phyloP scores from a whole-genome alignment of 2,329 filamentous ascomycete species.

The Zarea fungicola region DNA sequence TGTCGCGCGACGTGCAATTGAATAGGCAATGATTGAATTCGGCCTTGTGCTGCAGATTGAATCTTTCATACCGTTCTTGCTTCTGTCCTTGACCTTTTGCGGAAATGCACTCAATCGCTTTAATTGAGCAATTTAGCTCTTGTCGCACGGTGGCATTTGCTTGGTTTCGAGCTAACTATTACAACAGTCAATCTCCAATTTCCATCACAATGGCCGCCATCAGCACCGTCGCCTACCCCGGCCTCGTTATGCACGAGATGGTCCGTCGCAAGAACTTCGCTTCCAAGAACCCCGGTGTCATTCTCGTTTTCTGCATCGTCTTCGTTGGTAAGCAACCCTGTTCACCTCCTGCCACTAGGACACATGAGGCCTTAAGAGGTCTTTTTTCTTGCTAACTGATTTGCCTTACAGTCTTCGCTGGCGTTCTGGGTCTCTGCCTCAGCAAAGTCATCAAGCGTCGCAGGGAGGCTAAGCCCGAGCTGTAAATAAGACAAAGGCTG shows the following conservation, averaged over 20 bases:
- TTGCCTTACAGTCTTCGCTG: slow-evolving; percentile 27
- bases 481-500: slow-evolving; percentile 17
- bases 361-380: slow-evolving; percentile 16
- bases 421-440: slow-evolving; percentile 26
- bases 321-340: slow-evolving; percentile 30
- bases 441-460: slow-evolving; percentile 28
- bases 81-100: no score
- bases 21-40: no score
- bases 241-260: slow-evolving; percentile 32
- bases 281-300: slow-evolving; percentile 32
- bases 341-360: neutral
- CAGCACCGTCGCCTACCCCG: slow-evolving; percentile 33
- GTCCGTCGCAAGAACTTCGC: slow-evolving; percentile 39
- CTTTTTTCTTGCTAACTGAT: neutral
- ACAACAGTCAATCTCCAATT: no score
- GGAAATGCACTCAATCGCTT: no score
- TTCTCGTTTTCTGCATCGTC: slow-evolving; percentile 40
- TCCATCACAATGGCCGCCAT: slow-evolving; percentile 37
- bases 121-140: neutral
- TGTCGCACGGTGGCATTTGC: neutral
- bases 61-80: no score
- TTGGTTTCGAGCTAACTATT: neutral
- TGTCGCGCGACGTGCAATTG: no score
- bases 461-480: slow-evolving; percentile 28
- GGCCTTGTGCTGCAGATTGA: no score